These are phyloP conservation scores for Trichoderma sp. DNA, from an alignment of 2,329 filamentous ascomycete genomes.

Conservation along the genomic window DNA sequence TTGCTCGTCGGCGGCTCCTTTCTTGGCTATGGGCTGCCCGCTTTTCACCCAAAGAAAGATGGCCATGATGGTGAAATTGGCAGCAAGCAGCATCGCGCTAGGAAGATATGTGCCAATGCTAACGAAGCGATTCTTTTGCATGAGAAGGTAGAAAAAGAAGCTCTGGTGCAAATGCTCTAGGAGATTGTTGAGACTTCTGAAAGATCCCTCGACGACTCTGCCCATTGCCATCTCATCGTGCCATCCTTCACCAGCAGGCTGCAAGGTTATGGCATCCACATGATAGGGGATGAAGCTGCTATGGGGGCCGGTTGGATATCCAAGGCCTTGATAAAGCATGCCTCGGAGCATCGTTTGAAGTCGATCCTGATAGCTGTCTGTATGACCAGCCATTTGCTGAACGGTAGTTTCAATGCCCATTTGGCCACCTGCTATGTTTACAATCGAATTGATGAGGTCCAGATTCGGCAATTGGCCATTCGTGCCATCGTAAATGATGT, in stretches of 20 bases:
- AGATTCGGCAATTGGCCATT: constrained; percentile 95
- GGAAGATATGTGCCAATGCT: constrained; percentile 97
- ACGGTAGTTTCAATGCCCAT: constrained; percentile 84
- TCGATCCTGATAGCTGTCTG: constrained; percentile 74
- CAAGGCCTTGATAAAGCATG: constrained; percentile 88
- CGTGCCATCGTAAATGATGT: constrained; percentile 90
- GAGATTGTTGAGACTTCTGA: constrained; percentile 91
- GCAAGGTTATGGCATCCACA: constrained; percentile 90
- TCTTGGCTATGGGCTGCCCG: constrained; percentile 49
- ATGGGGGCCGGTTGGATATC: constrained; percentile 85
- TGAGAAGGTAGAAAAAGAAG: constrained; percentile 97
- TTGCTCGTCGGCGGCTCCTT: constrained; percentile 12
- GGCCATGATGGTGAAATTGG: constrained; percentile 92
- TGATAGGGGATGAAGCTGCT: constrained; percentile 97
- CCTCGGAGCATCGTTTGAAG: constrained; percentile 85
- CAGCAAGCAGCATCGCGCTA: constrained; percentile 93
- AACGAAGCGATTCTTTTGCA: constrained; percentile 88
- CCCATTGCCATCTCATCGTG: constrained; percentile 97
- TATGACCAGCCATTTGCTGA: constrained; percentile 84
- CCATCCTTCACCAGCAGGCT: constrained; percentile 87
- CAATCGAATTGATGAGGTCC: constrained; percentile 91
- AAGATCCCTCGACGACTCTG: constrained; percentile 82
- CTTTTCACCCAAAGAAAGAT: constrained; percentile 92
- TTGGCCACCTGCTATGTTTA: constrained; percentile 81
- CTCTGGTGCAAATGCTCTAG: constrained; percentile 97